Conservation (phyloP, 306 rosid species). For the Rubus idaeus region DNA sequence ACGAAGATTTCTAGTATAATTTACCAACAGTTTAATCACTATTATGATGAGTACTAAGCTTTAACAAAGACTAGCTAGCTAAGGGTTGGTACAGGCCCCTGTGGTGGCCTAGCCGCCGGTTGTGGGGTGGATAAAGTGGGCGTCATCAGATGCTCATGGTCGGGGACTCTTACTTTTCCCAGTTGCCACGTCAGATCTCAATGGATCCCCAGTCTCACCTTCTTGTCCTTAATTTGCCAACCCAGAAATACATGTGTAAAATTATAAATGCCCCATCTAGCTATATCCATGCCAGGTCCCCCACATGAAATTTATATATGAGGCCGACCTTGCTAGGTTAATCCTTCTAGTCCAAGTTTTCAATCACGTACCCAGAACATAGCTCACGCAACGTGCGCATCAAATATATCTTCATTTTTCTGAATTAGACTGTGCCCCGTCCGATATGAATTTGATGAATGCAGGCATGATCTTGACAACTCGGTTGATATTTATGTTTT, state of each 20-base stretch:
- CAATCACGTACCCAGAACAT: neutral
- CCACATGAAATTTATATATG: neutral
- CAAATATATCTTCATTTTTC: neutral
- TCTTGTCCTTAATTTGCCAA: conserved; percentile 22
- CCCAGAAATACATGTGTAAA: conserved; percentile 8
- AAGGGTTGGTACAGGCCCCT: neutral
- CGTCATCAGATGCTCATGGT: conserved; percentile 39
- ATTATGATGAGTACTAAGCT: neutral
- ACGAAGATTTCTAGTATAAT: neutral
- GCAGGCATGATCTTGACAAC: conserved; percentile 5
- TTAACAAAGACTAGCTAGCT: neutral
- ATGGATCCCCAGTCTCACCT: conserved; percentile 27
- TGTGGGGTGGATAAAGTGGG: conserved; percentile 28
- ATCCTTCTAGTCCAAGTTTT: conserved; percentile 12
- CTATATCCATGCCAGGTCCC: conserved; percentile 5
- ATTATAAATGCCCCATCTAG: too few species aligned
- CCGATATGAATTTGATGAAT: conserved; percentile 10
- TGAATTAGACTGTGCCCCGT: conserved; percentile 11
- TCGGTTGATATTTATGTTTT: neutral
- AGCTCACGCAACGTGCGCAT: conserved; percentile 8
- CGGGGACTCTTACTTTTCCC: conserved; percentile 26
- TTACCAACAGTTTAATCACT: neutral
- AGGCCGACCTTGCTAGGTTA: conserved; percentile 5
- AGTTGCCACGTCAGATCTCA: conserved; percentile 22
- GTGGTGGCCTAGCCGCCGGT: conserved; percentile 30